Conservation (phyloP, 1,284 basidiomycete genomes). For the Fomitopsis betulina region DNA sequence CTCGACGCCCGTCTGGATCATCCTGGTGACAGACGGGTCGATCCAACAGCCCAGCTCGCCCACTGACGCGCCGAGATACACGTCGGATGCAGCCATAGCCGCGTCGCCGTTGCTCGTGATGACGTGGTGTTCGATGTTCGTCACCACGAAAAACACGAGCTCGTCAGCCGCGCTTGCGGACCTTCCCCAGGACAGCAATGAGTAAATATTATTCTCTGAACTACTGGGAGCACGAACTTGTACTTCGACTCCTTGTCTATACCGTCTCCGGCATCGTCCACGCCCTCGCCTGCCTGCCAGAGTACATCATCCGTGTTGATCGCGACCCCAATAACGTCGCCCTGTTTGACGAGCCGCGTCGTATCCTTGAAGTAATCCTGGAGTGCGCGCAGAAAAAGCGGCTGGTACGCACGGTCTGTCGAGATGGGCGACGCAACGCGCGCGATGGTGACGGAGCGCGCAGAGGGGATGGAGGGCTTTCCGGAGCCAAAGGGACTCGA, state of each 20-base stretch:
- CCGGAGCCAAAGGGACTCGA: conserved; percentile 52
- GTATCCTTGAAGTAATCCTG: conserved; percentile 60
- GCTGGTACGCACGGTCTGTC: conserved; percentile 71
- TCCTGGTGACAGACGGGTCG: conserved; percentile 67
- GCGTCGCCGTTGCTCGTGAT: conserved; percentile 30
- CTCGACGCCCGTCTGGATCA: conserved; percentile 79
- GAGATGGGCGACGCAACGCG: conserved; percentile 82
- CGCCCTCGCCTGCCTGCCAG: conserved; percentile 19
- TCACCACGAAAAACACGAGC: conserved; percentile 76
- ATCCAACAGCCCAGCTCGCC: conserved; percentile 87
- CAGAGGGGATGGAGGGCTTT: conserved; percentile 64
- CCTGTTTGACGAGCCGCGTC: conserved; percentile 67
- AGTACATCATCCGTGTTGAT: conserved; percentile 52
- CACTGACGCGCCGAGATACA: conserved; percentile 44
- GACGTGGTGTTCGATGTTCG: conserved; percentile 68
- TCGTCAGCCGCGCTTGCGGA: conserved; percentile 24
- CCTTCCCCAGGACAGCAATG: not conserved
- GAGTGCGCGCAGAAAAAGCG: conserved; percentile 64
- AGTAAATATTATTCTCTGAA: not conserved
- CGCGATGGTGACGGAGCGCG: conserved; percentile 73
- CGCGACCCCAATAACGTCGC: conserved; percentile 77
- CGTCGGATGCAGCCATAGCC: conserved; percentile 29
- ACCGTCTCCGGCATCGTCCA: conserved; percentile 26
- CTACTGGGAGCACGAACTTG: conserved; percentile 8
- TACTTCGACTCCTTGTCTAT: conserved; percentile 21